phyloP scores from a whole-genome alignment of 2,329 filamentous ascomycete species.

The Diaporthe vaccinii region DNA sequence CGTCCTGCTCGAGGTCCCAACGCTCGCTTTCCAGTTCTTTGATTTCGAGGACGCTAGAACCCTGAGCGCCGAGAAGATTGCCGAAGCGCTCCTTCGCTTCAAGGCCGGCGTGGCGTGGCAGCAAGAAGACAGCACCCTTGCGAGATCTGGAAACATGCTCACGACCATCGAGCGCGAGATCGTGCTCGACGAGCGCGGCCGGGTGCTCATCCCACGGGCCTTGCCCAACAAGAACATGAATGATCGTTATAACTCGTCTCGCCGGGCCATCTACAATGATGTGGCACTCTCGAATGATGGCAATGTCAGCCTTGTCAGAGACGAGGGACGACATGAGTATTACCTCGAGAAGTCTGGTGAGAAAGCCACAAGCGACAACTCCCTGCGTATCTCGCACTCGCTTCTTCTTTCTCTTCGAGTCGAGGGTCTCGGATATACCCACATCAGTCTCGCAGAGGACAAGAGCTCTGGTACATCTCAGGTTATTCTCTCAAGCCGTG shows the following conservation, averaged over 20 bases:
- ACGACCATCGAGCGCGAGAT: background rate
- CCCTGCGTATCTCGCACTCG: background rate
- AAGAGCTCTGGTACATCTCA: background rate
- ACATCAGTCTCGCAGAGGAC: background rate
- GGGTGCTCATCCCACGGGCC: background rate
- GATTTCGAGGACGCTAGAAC: conserved; percentile 41
- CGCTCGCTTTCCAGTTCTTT: conserved; percentile 44
- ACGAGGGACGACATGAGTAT: background rate
- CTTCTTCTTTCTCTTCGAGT: background rate
- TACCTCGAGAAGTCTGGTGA: background rate
- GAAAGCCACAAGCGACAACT: background rate
- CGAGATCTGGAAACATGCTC: background rate
- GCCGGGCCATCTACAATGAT: background rate
- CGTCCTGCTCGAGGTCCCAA: conserved; percentile 40
- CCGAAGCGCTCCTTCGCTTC: background rate
- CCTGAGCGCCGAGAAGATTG: background rate
- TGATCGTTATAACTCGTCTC: conserved; percentile 5
- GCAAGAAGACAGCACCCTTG: conserved; percentile 4
- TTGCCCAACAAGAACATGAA: background rate
- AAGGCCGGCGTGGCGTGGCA: background rate
- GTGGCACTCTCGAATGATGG: background rate
- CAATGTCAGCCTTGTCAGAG: background rate
- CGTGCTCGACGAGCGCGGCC: background rate
- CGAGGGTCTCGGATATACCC: background rate
- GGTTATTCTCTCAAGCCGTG: background rate